These are phyloP conservation scores for Nicotiana benthamiana DNA, from an alignment of 257 asterid genomes.

Conservation along the genomic window DNA sequence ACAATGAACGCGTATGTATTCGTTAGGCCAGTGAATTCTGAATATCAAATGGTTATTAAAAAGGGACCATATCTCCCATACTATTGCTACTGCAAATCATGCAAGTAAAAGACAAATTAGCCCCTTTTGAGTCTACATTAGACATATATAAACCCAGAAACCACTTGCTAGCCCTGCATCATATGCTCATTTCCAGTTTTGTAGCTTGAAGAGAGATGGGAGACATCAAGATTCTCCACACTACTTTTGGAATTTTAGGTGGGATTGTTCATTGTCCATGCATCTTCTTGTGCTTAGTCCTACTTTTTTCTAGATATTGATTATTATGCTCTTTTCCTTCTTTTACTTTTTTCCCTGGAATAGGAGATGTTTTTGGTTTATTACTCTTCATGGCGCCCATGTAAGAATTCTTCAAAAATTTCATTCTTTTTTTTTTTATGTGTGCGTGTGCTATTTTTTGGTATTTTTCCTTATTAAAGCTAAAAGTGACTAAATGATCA, in stretches of 20 bases:
- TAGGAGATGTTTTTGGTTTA: slow-evolving; percentile 69
- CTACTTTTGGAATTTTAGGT: slow-evolving; percentile 17
- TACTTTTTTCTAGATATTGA: not conserved
- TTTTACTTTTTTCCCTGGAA: not conserved
- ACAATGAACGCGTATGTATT: too few relatives aligned
- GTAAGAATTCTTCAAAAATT: slow-evolving; percentile 26
- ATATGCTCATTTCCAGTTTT: not conserved
- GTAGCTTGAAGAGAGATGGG: not conserved
- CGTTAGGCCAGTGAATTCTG: too few relatives aligned
- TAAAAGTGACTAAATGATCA: not conserved
- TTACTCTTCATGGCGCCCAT: slow-evolving; percentile 69
- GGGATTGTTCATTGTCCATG: not conserved
- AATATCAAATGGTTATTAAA: too few relatives aligned
- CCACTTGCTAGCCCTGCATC: not conserved
- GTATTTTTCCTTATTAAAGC: not conserved
- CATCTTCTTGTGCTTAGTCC: not conserved
- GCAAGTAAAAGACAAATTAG: not conserved
- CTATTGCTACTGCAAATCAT: not conserved
- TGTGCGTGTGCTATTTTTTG: not conserved
- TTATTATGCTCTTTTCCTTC: not conserved
- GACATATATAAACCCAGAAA: not conserved
- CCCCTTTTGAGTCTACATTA: not conserved
- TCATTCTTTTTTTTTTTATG: not conserved
- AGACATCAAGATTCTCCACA: not conserved
- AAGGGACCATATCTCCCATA: not conserved